Conservation (phyloP, 163 green algal genomes). For the Scenedesmus sp. region DNA sequence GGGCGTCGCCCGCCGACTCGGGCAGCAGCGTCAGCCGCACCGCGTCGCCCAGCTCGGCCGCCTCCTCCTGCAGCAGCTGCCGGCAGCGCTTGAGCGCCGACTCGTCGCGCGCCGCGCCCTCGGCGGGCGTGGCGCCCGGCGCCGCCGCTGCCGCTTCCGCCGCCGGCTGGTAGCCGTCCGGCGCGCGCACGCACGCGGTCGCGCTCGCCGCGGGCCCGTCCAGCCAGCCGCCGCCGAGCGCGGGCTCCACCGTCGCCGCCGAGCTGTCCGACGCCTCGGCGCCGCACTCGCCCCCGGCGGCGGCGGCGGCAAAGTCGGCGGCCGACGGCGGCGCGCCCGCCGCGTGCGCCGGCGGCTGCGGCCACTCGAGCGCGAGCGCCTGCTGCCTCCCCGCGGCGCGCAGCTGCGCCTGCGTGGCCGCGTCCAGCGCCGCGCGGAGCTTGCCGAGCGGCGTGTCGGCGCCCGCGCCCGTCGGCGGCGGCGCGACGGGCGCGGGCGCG, state of each 20-base stretch:
- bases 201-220: background rate
- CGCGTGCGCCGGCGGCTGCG: background rate
- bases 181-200: background rate
- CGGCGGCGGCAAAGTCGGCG: conserved; percentile 17
- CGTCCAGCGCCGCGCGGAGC: background rate
- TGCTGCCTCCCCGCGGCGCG: background rate
- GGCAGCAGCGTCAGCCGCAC: background rate
- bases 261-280: conserved; percentile 11
- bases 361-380: background rate
- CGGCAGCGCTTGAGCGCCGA: too few relatives aligned
- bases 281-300: background rate
- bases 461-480: background rate
- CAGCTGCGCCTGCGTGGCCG: conserved; percentile 24
- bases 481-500: too few relatives aligned
- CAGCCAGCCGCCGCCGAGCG: background rate
- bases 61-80: too few relatives aligned
- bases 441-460: conserved; percentile 7
- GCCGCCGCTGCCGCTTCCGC: background rate
- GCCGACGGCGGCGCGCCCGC: conserved; percentile 1
- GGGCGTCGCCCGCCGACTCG: background rate
- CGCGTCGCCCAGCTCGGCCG: too few relatives aligned
- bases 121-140: too few relatives aligned
- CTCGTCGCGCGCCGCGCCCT: too few relatives aligned
- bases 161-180: conserved; percentile 26
- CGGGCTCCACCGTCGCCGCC: background rate